Evolutionary conservation across 1,139 yeast species (phyloP).

Genomic region (Debaryomyces singareniensis): DNA sequence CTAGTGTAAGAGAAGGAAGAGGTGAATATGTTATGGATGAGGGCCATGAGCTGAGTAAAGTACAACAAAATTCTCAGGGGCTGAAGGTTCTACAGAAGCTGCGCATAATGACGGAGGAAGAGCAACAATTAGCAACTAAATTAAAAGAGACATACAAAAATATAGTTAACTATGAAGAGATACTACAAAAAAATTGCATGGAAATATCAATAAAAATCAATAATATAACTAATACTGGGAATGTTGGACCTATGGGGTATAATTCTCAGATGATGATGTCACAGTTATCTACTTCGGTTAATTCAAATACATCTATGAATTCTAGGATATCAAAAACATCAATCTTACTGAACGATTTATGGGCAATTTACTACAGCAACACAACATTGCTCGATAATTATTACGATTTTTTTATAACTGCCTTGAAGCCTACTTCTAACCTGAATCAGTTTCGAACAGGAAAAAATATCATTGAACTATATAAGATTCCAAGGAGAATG

Average conservation of each 20-base stretch:
- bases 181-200: constrained; percentile 61
- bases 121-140: constrained; percentile 63
- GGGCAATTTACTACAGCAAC: constrained; percentile 68
- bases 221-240: constrained; percentile 31
- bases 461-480: constrained; percentile 64
- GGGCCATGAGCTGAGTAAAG: too few species aligned
- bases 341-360: constrained; percentile 54
- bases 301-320: constrained; percentile 13
- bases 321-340: constrained; percentile 29
- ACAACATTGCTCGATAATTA: constrained; percentile 61
- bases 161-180: constrained; percentile 61
- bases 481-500: constrained; percentile 69
- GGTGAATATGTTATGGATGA: too few species aligned
- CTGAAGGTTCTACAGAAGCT: neutral
- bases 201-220: constrained; percentile 47
- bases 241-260: constrained; percentile 13
- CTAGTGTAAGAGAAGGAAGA: neutral
- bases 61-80: neutral
- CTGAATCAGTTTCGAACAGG: constrained; percentile 59
- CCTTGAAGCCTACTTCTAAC: constrained; percentile 54
- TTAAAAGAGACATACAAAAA: constrained; percentile 68
- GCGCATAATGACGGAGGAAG: constrained; percentile 52
- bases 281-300: constrained; percentile 13
- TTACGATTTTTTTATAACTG: constrained; percentile 64
- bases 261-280: neutral